Evolutionary conservation across 208 protist genomes (phyloP).

Genomic region (Balamuthia mandrillaris): DNA sequence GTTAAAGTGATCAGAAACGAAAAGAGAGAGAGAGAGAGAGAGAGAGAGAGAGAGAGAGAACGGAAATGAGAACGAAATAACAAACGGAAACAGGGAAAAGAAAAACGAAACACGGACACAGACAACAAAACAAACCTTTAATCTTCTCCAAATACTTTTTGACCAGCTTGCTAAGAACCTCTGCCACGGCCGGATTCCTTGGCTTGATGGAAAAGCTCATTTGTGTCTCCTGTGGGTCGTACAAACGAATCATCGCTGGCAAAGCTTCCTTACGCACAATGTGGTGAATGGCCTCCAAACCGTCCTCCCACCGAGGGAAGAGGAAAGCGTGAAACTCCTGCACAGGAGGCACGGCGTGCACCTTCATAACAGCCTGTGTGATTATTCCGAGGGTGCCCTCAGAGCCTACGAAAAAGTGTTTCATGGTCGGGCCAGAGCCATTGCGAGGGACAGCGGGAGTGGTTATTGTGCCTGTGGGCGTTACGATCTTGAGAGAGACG

Average conservation of each 20-base stretch:
- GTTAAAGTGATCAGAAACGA: background rate
- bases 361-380: conserved; percentile 55
- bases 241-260: conserved; percentile 52
- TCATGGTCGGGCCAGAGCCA: conserved; percentile 47
- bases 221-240: conserved; percentile 29
- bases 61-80: no score
- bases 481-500: conserved; percentile 49
- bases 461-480: conserved; percentile 49
- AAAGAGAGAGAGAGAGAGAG: no score
- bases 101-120: no score
- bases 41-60: no score
- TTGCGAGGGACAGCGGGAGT: conserved; percentile 38
- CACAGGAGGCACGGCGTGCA: conserved; percentile 33
- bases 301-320: conserved; percentile 38
- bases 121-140: no score
- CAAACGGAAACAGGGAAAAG: no score
- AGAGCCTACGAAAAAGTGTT: conserved; percentile 55
- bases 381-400: conserved; percentile 57
- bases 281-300: conserved; percentile 31
- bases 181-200: conserved; percentile 41
- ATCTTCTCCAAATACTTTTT: conserved; percentile 42
- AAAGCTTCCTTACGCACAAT: conserved; percentile 49
- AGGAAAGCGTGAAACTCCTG: conserved; percentile 44
- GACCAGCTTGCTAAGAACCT: conserved; percentile 47
- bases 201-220: conserved; percentile 28